Percentiles rank a stretch among this genome's conserved stretches.
Evolutionary conservation across 2,329 filamentous ascomycete species (phyloP).

Genomic region (Mycosphaerelloides madeirae): DNA sequence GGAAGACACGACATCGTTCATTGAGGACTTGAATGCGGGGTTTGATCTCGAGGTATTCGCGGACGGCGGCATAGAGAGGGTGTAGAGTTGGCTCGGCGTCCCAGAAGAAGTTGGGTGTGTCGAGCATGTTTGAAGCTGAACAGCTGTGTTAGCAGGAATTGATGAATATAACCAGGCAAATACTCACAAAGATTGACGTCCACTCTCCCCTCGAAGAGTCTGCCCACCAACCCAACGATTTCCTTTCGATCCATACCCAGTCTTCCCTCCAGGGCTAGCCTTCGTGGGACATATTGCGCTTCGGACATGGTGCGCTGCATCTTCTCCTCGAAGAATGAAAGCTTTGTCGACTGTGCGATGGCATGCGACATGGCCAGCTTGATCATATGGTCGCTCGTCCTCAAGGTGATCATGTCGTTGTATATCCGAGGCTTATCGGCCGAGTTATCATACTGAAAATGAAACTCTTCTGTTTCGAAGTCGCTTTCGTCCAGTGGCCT

Average conservation of each 20-base stretch:
- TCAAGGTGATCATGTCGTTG: slow-evolving; percentile 98
- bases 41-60: slow-evolving; percentile 97
- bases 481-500: slow-evolving; percentile 80
- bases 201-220: slow-evolving; percentile 87
- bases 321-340: slow-evolving; percentile 91
- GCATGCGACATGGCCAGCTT: slow-evolving; percentile 96
- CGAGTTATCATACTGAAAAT: slow-evolving; percentile 90
- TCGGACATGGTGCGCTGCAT: slow-evolving; percentile 93
- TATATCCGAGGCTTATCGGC: slow-evolving; percentile 87
- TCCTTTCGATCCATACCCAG: slow-evolving; percentile 88
- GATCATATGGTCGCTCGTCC: slow-evolving; percentile 97
- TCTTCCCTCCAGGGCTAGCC: slow-evolving; percentile 80
- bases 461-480: slow-evolving; percentile 96
- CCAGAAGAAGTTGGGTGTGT: slow-evolving; percentile 98
- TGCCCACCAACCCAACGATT: slow-evolving; percentile 85
- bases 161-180: background rate
- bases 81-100: slow-evolving; percentile 92
- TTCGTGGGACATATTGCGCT: slow-evolving; percentile 86
- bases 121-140: slow-evolving; percentile 85
- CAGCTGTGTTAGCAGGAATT: background rate
- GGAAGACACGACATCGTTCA: slow-evolving; percentile 90
- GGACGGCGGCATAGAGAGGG: slow-evolving; percentile 87
- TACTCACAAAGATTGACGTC: slow-evolving; percentile 96
- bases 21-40: slow-evolving; percentile 94
- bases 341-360: slow-evolving; percentile 93